Percentiles rank a stretch among this genome's conserved stretches.
These are phyloP conservation scores for Sistotremastrum suecicum DNA, from an alignment of 768 basidiomycete species.

Conservation along the genomic window DNA sequence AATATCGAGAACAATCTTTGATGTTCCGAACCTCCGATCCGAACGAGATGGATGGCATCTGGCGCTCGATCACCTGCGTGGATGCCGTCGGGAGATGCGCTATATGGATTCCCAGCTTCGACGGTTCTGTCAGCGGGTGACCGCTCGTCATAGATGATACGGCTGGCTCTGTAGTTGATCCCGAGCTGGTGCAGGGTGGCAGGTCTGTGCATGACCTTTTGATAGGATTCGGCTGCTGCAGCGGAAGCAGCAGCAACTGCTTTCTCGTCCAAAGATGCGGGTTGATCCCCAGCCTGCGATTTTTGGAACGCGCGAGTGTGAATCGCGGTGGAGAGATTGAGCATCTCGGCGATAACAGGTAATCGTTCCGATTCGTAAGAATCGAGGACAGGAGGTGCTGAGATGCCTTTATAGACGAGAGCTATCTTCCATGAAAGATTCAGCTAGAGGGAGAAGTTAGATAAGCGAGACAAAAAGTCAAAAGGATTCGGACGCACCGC, in stretches of 20 bases:
- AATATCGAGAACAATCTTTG: constrained; percentile 22
- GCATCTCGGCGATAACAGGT: constrained; percentile 31
- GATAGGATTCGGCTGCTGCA: too few relatives aligned
- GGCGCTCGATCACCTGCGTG: constrained; percentile 34
- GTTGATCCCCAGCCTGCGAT: constrained; percentile 1
- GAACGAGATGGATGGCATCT: constrained; percentile 23
- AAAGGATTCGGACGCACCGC: constrained; percentile 15
- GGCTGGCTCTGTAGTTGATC: constrained; percentile 39
- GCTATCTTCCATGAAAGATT: constrained; percentile 34
- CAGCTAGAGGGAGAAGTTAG: constrained; percentile 12
- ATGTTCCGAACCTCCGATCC: background rate
- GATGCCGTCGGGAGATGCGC: constrained; percentile 11
- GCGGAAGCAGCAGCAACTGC: too few relatives aligned
- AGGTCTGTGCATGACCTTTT: too few relatives aligned
- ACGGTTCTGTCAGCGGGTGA: constrained; percentile 8
- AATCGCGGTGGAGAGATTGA: constrained; percentile 22
- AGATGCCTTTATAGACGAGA: constrained; percentile 23
- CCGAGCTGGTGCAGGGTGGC: constrained; percentile 25
- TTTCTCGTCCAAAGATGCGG: background rate
- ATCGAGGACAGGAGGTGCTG: constrained; percentile 22
- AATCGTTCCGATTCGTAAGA: constrained; percentile 31
- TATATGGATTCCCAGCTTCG: constrained; percentile 5
- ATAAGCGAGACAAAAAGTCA: background rate
- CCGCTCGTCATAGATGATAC: constrained; percentile 30
- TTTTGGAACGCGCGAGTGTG: constrained; percentile 9